Evolutionary conservation across 306 rosid species (phyloP).

Genomic region (Oxytropis ochrocephala): DNA sequence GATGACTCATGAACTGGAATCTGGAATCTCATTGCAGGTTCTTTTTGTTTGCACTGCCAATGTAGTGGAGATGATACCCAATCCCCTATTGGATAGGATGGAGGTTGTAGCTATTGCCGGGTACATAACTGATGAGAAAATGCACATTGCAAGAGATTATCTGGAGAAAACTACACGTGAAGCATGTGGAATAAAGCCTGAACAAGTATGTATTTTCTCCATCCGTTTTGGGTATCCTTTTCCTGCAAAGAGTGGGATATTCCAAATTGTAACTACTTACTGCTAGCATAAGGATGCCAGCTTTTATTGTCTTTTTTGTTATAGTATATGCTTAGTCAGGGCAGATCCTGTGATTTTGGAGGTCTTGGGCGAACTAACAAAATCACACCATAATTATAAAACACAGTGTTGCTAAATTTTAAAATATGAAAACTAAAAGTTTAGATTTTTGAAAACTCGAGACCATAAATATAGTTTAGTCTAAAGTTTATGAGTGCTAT

Average conservation of each 20-base stretch:
- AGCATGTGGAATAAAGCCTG: slow-evolving; percentile 87
- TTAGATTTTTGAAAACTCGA: too few species aligned
- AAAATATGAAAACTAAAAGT: too few species aligned
- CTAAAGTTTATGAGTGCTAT: too few species aligned
- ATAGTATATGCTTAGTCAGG: too few species aligned
- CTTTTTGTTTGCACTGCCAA: slow-evolving; percentile 98
- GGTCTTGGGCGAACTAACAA: too few species aligned
- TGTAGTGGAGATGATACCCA: slow-evolving; percentile 88
- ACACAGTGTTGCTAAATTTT: too few species aligned
- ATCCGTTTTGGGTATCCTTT: slow-evolving; percentile 2
- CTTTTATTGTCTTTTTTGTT: not conserved
- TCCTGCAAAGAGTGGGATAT: slow-evolving; percentile 1
- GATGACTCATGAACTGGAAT: slow-evolving; percentile 16
- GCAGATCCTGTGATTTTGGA: too few species aligned
- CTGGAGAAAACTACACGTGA: slow-evolving; percentile 93
- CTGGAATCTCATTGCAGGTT: slow-evolving; percentile 59
- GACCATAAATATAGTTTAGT: too few species aligned
- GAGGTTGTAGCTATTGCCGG: slow-evolving; percentile 95
- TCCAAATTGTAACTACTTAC: not conserved
- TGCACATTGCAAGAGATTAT: slow-evolving; percentile 96
- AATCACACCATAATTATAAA: too few species aligned
- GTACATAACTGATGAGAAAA: slow-evolving; percentile 93
- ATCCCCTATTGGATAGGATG: slow-evolving; percentile 94
- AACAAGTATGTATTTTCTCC: slow-evolving; percentile 45
- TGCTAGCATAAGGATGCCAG: not conserved